A percentile compares a stretch with the other conserved stretches of the same genome.
Evolutionary conservation across 2,329 filamentous ascomycete species (phyloP).

Genomic region (Xylariaceae sp.): DNA sequence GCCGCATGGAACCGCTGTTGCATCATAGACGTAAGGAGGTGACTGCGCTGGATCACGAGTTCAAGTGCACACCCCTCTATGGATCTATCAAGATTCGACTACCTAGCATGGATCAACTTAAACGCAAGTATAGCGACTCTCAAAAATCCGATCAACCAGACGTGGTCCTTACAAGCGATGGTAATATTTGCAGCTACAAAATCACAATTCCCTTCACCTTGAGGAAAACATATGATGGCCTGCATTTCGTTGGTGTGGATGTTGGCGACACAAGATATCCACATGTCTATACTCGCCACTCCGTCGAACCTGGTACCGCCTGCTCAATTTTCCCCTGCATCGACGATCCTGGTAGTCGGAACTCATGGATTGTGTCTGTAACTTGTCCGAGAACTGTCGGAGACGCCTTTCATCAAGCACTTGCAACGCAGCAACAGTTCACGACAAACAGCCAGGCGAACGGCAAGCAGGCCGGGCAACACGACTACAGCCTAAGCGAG

Average conservation of each 20-base stretch:
- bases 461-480: constrained; percentile 32
- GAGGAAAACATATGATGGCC: constrained; percentile 72
- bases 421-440: constrained; percentile 34
- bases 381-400: constrained; percentile 82
- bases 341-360: constrained; percentile 76
- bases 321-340: constrained; percentile 91
- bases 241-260: constrained; percentile 87
- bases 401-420: constrained; percentile 59
- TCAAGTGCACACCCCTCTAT: constrained; percentile 51
- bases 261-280: constrained; percentile 79
- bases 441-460: constrained; percentile 19
- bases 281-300: constrained; percentile 85
- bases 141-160: constrained; percentile 37
- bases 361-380: constrained; percentile 84
- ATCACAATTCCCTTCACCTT: constrained; percentile 72
- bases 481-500: constrained; percentile 49
- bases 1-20: constrained; percentile 56
- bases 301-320: constrained; percentile 70
- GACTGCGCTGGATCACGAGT: constrained; percentile 50
- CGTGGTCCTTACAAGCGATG: constrained; percentile 21
- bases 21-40: constrained; percentile 49
- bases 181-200: constrained; percentile 38
- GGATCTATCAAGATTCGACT: constrained; percentile 43
- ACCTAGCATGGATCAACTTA: constrained; percentile 31
- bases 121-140: constrained; percentile 23